Conservation (phyloP, 169 alveolate species). For the Eimeria tenella region DNA sequence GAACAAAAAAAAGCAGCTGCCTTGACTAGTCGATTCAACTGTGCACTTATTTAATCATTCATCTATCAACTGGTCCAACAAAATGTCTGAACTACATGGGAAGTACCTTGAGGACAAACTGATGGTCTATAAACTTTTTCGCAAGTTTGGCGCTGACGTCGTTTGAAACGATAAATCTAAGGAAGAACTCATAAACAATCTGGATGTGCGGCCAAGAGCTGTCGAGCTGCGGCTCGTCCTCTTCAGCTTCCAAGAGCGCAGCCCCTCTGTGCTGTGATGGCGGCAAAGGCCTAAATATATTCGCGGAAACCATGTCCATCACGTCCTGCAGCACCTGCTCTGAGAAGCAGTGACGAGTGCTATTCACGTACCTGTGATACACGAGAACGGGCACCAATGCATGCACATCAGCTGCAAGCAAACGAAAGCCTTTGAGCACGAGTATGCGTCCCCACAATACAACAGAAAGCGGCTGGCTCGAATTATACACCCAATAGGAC, state of each 20-base stretch:
- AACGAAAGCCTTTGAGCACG: not conserved
- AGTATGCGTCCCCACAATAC: not conserved
- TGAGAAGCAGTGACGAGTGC: slow-evolving; percentile 87
- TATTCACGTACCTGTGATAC: slow-evolving; percentile 80
- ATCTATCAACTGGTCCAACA: too few relatives aligned
- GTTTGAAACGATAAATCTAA: slow-evolving; percentile 91
- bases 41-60: too few relatives aligned
- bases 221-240: slow-evolving; percentile 91
- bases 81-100: too few relatives aligned
- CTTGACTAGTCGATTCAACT: too few relatives aligned
- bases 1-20: not conserved
- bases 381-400: not conserved
- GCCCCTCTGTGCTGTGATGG: slow-evolving; percentile 74
- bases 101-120: slow-evolving; percentile 86
- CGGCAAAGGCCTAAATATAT: slow-evolving; percentile 86
- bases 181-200: slow-evolving; percentile 91
- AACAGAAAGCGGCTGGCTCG: not conserved
- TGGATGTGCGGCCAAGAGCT: slow-evolving; percentile 91
- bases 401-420: slow-evolving; percentile 53
- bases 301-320: slow-evolving; percentile 88
- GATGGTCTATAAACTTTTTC: slow-evolving; percentile 89
- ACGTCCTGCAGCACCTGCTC: slow-evolving; percentile 88
- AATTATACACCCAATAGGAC: not conserved
- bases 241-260: slow-evolving; percentile 86
- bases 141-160: slow-evolving; percentile 92